Evolutionary conservation across 352 stramenopile genomes (phyloP), one percentile per base, ranked within the genome.

Genomic region (Plasmopara halstedii): DNA sequence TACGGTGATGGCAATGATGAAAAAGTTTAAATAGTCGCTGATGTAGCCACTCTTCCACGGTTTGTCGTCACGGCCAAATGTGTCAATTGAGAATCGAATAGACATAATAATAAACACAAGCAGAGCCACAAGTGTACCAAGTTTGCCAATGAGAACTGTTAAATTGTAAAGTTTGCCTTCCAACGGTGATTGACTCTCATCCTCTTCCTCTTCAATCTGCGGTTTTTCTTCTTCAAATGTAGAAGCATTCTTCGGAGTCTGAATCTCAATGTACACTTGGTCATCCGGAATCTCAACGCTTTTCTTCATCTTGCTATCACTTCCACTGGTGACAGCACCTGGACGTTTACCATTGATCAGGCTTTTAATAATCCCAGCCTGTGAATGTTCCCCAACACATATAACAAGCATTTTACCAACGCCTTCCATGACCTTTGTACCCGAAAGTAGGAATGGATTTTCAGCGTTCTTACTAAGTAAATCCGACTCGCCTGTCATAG

Each of bases 401-500:
- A 94, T 73, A 6, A 96, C 87, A 22, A 98, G 67, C 73, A 97
- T 96, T 46, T 83, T 78, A 29, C 71, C 87, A 2, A 85, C 69
- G n/a, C 94, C 94, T 41, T 91, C 82, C 58, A 92, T 94, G 11
- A 95, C 78, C 23, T 90, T 93, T 26, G 89, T 97, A 27, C 88
- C 91, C 6, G 82, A 96, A 7, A 97, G 66, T 20, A 98, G 51
- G 50, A 96, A 95, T 4, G 85, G 83, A 50, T 90, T 77, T 13
- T 83, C 67, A 4, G 42, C 42, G 42, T 62, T 72, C 70, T 96
- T 96, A 13, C 58, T 46, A 1, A 97, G 26, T 17, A 95, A 52
- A 29, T 95, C 84, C 10, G 88, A 84, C 61, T 97, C 90, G 21
- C 89, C 90, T 15, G 89, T 97, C 49, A 97, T 70, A 15, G 81